phyloP scores from a whole-genome alignment of 23 red algal genomes.

The Porphyridium purpureum region DNA sequence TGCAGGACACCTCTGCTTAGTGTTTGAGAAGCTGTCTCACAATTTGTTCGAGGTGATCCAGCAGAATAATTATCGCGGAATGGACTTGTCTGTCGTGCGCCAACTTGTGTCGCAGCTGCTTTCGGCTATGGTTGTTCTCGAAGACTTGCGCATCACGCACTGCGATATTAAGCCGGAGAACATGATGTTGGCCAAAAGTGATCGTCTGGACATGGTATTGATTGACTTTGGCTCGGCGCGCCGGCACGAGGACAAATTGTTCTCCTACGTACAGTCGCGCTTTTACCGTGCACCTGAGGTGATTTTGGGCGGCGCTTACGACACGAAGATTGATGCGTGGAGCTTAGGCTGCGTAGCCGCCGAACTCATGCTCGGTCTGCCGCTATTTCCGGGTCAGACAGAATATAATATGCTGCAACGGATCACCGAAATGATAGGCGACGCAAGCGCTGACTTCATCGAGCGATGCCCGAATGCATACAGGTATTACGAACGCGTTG shows the following conservation, averaged over 20 bases:
- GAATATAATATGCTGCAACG: constrained; percentile 89
- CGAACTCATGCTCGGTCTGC: constrained; percentile 92
- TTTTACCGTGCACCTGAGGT: constrained; percentile 97
- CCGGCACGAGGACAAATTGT: constrained; percentile 3
- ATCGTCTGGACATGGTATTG: constrained; percentile 32
- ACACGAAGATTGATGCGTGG: constrained; percentile 91
- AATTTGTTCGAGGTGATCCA: constrained; percentile 79
- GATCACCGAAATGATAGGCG: constrained; percentile 90
- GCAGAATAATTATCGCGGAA: constrained; percentile 57
- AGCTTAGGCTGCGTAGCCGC: constrained; percentile 75
- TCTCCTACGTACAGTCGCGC: constrained; percentile 91
- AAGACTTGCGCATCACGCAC: constrained; percentile 67
- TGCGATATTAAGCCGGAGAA: constrained; percentile 99
- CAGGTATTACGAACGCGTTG: no score
- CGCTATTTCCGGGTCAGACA: constrained; percentile 83
- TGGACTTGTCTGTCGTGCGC: constrained; percentile 27
- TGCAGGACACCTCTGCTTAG: constrained; percentile 82
- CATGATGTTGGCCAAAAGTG: constrained; percentile 25
- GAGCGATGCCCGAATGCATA: no score
- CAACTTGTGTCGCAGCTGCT: constrained; percentile 55
- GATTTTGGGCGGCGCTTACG: constrained; percentile 52
- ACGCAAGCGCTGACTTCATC: no score
- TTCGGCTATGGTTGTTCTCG: constrained; percentile 45
- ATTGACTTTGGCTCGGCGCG: constrained; percentile 91
- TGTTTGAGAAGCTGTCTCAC: constrained; percentile 72